Percentiles rank a stretch among this genome's conserved stretches.
Conservation (phyloP, 352 stramenopile genomes). For the Phytophthora niederhauseri region DNA sequence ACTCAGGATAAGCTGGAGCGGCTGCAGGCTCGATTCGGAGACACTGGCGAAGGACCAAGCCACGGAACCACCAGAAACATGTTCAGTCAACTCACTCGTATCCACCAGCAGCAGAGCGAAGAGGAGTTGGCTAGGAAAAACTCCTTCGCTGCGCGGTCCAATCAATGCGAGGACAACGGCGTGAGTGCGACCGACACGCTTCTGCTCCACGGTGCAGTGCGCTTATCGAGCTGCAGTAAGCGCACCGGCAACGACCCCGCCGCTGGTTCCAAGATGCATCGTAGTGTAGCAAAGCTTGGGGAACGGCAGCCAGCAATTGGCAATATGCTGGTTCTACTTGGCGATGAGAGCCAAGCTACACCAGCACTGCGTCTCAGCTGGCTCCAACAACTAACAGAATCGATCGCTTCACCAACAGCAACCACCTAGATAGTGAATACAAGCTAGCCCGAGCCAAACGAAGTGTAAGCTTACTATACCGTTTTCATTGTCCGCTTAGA, state of each 20-base stretch:
- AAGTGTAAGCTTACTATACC: too few species aligned
- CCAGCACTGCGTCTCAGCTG: neutral
- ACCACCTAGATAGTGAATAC: neutral
- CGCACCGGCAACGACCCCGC: slow-evolving; percentile 4
- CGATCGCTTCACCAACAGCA: neutral
- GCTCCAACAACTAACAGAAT: slow-evolving; percentile 21
- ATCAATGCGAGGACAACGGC: slow-evolving; percentile 21
- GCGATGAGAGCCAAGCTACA: slow-evolving; percentile 14
- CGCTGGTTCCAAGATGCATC: slow-evolving; percentile 11
- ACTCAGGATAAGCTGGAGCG: slow-evolving; percentile 37
- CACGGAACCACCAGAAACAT: slow-evolving; percentile 4
- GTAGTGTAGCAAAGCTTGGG: slow-evolving; percentile 36
- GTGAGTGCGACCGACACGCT: slow-evolving; percentile 1
- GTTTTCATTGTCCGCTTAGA: neutral
- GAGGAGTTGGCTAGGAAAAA: neutral
- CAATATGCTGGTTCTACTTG: slow-evolving; percentile 37
- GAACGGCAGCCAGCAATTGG: slow-evolving; percentile 39
- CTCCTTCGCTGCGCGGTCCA: slow-evolving; percentile 4
- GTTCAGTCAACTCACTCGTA: slow-evolving; percentile 15
- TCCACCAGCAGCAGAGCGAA: slow-evolving; percentile 18
- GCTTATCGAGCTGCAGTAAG: slow-evolving; percentile 6
- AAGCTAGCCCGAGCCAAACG: too few species aligned
- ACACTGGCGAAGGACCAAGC: neutral
- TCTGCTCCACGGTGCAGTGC: slow-evolving; percentile 21
- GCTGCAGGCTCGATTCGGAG: slow-evolving; percentile 31